A percentile compares a stretch with the other conserved stretches of the same genome.
phyloP scores from a whole-genome alignment of 495 filamentous ascomycete genomes.

The Neurospora sp. region DNA sequence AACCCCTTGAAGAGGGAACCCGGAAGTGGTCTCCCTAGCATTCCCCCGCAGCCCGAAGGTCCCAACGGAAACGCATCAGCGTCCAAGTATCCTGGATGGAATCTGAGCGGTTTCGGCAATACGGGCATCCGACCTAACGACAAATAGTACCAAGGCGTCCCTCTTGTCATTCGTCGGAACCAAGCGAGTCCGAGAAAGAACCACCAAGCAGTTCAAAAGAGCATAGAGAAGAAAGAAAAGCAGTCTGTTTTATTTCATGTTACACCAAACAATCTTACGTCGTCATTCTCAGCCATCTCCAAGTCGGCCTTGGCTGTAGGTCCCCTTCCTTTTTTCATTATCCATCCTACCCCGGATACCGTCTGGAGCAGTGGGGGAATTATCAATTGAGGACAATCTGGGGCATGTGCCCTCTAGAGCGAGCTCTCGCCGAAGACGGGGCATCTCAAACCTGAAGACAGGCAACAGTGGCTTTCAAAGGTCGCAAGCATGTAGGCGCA shows the following conservation, averaged over 20 bases:
- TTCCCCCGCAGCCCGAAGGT: conserved; percentile 14
- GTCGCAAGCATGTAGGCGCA: background rate
- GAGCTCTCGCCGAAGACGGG: background rate
- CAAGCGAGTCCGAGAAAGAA: background rate
- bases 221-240: background rate
- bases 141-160: conserved; percentile 5
- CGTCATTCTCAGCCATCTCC: background rate
- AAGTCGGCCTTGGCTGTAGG: background rate
- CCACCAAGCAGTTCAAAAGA: background rate
- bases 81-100: conserved; percentile 23
- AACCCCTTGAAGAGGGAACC: conserved; percentile 13
- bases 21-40: conserved; percentile 18
- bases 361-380: background rate
- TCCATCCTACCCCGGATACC: background rate
- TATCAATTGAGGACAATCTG: background rate
- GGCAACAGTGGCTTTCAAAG: background rate
- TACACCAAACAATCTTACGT: background rate
- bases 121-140: conserved; percentile 21
- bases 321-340: background rate
- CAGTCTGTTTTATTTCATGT: background rate
- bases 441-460: background rate
- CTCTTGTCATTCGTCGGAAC: background rate
- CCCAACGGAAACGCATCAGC: background rate
- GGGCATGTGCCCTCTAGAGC: background rate
- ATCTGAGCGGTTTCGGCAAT: conserved; percentile 24